Percentiles rank a stretch among this genome's conserved stretches.
phyloP scores from a whole-genome alignment of 2,329 filamentous ascomycete species.

The Neurospora sp. region DNA sequence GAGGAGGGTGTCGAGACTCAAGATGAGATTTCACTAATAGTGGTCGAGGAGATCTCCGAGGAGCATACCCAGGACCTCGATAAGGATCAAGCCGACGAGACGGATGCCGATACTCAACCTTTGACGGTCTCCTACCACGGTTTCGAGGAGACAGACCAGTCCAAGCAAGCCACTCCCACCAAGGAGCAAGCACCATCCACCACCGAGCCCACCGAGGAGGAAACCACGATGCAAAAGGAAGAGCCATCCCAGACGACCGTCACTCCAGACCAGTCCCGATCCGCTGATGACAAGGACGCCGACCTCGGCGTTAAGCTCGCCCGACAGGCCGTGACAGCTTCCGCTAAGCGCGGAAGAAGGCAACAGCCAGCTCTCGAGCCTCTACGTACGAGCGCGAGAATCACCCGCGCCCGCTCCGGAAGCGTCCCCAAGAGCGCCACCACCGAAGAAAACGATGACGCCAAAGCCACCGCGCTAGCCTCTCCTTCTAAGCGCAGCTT shows the following conservation, averaged over 20 bases:
- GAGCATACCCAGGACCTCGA: neutral
- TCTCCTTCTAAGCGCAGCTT: constrained; percentile 21
- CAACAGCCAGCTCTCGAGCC: constrained; percentile 6
- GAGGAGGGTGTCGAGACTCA: neutral
- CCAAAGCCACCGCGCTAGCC: constrained; percentile 17
- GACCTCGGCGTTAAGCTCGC: constrained; percentile 21
- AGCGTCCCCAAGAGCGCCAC: constrained; percentile 18
- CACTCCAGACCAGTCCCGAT: neutral
- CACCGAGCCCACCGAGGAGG: neutral
- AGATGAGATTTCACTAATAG: neutral
- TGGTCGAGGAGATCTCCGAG: neutral
- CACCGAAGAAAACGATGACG: constrained; percentile 17
- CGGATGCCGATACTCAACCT: neutral
- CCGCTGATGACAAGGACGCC: neutral
- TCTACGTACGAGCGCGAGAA: constrained; percentile 12
- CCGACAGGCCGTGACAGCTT: constrained; percentile 10
- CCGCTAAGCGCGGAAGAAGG: constrained; percentile 11
- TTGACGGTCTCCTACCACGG: neutral
- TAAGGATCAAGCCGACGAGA: neutral
- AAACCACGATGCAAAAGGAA: neutral
- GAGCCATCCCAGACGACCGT: neutral
- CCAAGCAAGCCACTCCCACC: neutral
- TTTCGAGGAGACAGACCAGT: neutral
- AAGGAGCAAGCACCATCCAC: neutral
- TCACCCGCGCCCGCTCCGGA: constrained; percentile 19